phyloP scores from a whole-genome alignment of 73 alveolate species.

The Paramecium biaurelia region DNA sequence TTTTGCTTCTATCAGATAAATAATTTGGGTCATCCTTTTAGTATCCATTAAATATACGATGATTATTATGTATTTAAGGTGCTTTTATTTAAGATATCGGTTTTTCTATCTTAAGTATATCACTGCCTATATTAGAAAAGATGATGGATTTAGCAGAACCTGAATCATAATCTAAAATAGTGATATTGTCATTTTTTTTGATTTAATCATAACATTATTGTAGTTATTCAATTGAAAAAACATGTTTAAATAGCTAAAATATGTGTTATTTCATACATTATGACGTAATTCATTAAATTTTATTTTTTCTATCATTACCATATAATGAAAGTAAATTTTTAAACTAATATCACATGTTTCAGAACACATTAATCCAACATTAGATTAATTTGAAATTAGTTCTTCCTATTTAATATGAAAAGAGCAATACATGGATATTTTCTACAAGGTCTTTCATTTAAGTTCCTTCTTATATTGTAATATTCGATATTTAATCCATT shows the following conservation, averaged over 20 bases:
- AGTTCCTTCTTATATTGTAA: neutral
- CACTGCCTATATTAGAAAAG: neutral
- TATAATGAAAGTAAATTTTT: neutral
- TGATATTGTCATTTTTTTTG: neutral
- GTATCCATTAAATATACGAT: neutral
- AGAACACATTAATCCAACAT: neutral
- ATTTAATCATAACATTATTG: neutral
- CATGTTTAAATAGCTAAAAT: neutral
- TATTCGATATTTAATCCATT: neutral
- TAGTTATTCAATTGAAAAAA: neutral
- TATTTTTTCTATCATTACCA: neutral
- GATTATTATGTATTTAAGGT: neutral
- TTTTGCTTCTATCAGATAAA: neutral
- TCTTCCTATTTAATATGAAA: neutral
- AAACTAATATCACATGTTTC: neutral
- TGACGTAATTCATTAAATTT: neutral
- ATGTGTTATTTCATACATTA: neutral
- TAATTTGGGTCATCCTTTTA: neutral
- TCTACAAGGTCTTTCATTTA: neutral
- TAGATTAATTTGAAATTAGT: neutral
- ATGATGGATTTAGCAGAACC: neutral
- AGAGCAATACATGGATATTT: neutral
- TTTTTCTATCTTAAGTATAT: neutral
- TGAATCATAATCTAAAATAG: neutral
- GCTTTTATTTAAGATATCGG: neutral